Evolutionary conservation across 2,329 filamentous ascomycete species (phyloP).

Genomic region (Claviceps sorghi): DNA sequence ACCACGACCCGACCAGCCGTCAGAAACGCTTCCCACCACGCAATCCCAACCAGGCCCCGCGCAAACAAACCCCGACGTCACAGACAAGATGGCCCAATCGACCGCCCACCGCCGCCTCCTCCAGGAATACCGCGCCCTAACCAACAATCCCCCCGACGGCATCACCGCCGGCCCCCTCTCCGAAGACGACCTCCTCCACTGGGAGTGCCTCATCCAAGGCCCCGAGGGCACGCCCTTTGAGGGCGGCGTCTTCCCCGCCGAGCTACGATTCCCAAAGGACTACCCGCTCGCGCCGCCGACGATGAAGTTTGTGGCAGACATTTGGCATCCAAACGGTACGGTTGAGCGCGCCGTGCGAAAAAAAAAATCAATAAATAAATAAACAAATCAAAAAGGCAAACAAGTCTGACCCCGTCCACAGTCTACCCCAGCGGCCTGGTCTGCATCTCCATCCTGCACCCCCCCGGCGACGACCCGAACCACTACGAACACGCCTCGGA

Average conservation of each 20-base stretch:
- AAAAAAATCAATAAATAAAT: background rate
- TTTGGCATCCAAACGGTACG: constrained; percentile 92
- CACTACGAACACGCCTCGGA: constrained; percentile 95
- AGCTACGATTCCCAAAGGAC: constrained; percentile 88
- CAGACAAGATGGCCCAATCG: constrained; percentile 36
- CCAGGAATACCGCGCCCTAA: constrained; percentile 88
- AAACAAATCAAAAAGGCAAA: too few relatives aligned
- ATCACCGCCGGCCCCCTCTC: constrained; percentile 87
- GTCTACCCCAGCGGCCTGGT: constrained; percentile 86
- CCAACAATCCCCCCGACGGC: constrained; percentile 89
- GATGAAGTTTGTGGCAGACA: constrained; percentile 87
- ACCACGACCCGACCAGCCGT: background rate
- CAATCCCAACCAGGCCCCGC: background rate
- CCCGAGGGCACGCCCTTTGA: constrained; percentile 94
- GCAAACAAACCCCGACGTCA: background rate
- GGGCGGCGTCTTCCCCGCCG: constrained; percentile 87
- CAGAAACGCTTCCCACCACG: background rate
- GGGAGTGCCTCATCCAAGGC: constrained; percentile 93
- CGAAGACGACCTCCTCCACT: constrained; percentile 89
- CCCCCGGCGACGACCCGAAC: constrained; percentile 92
- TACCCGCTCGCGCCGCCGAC: constrained; percentile 92
- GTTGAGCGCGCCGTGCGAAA: background rate
- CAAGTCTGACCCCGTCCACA: too few relatives aligned
- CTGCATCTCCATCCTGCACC: constrained; percentile 96
- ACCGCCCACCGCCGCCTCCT: constrained; percentile 70